Evolutionary conservation across 1,139 yeast genomes (phyloP).

Genomic region (Sugiyamaella xylanicola): DNA sequence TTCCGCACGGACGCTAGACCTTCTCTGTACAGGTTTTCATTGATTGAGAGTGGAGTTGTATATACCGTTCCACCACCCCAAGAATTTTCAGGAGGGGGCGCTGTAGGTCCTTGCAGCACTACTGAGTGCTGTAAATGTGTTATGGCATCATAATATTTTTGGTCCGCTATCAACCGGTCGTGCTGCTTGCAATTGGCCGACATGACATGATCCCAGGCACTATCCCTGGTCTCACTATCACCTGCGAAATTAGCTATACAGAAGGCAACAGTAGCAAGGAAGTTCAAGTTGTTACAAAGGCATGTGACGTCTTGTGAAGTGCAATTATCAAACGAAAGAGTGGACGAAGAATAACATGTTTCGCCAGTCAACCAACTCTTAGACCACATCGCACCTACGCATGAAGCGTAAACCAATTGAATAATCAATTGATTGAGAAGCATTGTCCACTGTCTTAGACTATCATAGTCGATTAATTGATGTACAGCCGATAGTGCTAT

Average conservation of each 20-base stretch:
- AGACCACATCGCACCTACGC: conserved; percentile 37
- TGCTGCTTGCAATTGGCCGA: conserved; percentile 35
- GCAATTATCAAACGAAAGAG: conserved; percentile 36
- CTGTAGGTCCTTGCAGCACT: conserved; percentile 21
- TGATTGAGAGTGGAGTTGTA: conserved; percentile 22
- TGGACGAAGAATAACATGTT: conserved; percentile 38
- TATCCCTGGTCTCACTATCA: conserved; percentile 32
- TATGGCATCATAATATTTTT: conserved; percentile 32
- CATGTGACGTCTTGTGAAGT: conserved; percentile 37
- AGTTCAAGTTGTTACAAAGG: conserved; percentile 38
- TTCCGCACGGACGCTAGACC: conserved; percentile 29
- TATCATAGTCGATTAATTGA: neutral
- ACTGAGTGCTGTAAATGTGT: conserved; percentile 20
- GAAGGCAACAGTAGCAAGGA: conserved; percentile 39
- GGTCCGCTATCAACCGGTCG: conserved; percentile 30
- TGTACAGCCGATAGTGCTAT: neutral
- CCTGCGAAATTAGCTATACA: conserved; percentile 29
- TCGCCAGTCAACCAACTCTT: conserved; percentile 40
- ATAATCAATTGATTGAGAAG: neutral
- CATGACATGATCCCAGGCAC: conserved; percentile 41
- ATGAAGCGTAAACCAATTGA: neutral
- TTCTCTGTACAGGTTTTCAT: conserved; percentile 20
- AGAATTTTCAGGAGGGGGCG: conserved; percentile 12
- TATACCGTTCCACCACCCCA: conserved; percentile 10
- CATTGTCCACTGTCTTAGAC: neutral